These are phyloP conservation scores for Peribolospora kevripleyi DNA, from an alignment of 768 basidiomycete genomes.

Conservation along the genomic window DNA sequence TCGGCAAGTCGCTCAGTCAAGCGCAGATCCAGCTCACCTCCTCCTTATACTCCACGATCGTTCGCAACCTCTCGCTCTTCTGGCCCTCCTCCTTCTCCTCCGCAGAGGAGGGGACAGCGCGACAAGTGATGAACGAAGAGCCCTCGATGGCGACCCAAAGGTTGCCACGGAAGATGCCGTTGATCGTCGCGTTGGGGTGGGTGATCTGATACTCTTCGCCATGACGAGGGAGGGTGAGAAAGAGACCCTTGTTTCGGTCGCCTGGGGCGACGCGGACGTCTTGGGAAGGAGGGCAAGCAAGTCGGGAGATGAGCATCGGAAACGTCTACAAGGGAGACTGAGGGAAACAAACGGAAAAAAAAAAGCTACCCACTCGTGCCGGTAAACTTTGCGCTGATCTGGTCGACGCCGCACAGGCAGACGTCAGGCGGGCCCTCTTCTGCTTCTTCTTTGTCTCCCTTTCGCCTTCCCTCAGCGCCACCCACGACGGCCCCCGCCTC, in stretches of 20 bases:
- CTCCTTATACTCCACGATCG: conserved; percentile 67
- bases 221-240: conserved; percentile 44
- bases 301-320: conserved; percentile 13
- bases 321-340: conserved; percentile 1
- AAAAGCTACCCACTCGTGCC: conserved; percentile 32
- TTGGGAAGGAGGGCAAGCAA: conserved; percentile 11
- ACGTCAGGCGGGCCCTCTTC: too few relatives aligned
- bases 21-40: conserved; percentile 35
- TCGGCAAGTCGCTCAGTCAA: not conserved
- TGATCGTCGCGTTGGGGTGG: conserved; percentile 70
- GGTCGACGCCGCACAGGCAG: conserved; percentile 45
- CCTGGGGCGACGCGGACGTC: conserved; percentile 61
- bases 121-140: conserved; percentile 4
- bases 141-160: conserved; percentile 77
- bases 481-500: too few relatives aligned
- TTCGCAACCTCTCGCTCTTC: not conserved
- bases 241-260: conserved; percentile 65
- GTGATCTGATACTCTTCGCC: conserved; percentile 69
- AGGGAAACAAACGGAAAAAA: not conserved
- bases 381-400: conserved; percentile 76
- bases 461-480: too few relatives aligned
- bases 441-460: too few relatives aligned
- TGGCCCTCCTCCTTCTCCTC: not conserved
- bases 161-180: conserved; percentile 70
- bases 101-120: not conserved